Base-by-base conservation (phyloP, 2,329 filamentous ascomycete genomes). In the Alternaria longipes region DNA sequence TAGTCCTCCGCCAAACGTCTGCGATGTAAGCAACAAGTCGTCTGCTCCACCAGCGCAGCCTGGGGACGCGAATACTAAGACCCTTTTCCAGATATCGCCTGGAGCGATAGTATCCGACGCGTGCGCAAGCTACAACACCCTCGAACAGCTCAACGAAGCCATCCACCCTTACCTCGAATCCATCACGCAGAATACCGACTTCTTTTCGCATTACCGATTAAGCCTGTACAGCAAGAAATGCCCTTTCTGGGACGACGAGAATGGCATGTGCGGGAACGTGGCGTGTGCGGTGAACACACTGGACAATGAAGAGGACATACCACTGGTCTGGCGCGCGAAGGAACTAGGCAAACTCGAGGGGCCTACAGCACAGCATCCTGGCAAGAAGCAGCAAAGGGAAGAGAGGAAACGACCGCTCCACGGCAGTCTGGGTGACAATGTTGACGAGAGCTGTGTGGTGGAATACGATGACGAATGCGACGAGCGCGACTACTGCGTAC, bases 401-500 rank as follows among this genome's bases (percentile, higher is more conserved):
- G 84, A 90, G 50, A 89, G 88, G 3, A 81, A 91, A 69, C 86
- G 87, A 58, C 95, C 95, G 20, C 82, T 98, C 7, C 89, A 93
- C 70, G 94, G 94, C 16, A 86, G 89, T 71, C 81, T 99, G 8
- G 95, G 95, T 47, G 92, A 94, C 53, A 83, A 90, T 57, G 94
- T 97, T 0, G 93, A 92, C 54, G 95, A 99, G 82, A 97, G 92
- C 78, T 99, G 95, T 77, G 93, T 99, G 46, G 90, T 98, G 18
- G 95, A 99, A 81, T 97, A 97, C 75, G 94, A 98, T 73, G 94
- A 97, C 74, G 94, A 97, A 80, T 97, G 93, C 80, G 94, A 98
- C 81, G 91, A 97, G 69, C 88, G 95, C 67, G 95, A 99, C 78
- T 99, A 98, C 79, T 99, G 95, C 80, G 88, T 98, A 5, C 93